Percentiles rank a stretch among this genome's conserved stretches.
Evolutionary conservation across 495 filamentous ascomycete genomes (phyloP).

Genomic region (Cudoniella acicularis): DNA sequence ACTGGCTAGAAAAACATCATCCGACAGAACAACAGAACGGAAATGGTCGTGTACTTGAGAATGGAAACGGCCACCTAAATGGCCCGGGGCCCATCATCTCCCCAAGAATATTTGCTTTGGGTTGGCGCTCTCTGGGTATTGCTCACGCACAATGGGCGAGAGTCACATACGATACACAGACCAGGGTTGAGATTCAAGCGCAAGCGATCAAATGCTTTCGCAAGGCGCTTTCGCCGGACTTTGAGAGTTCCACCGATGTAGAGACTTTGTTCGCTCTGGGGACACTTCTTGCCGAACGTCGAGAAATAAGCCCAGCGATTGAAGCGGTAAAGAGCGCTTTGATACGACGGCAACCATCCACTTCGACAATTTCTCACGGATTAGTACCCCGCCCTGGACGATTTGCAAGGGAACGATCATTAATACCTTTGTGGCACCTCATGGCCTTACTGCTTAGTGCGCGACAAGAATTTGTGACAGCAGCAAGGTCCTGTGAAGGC

Average conservation of each 20-base stretch:
- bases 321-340: slow-evolving; percentile 63
- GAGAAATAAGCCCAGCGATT: slow-evolving; percentile 73
- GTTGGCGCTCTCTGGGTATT: slow-evolving; percentile 79
- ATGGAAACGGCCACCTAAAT: slow-evolving; percentile 31
- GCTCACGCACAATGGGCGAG: slow-evolving; percentile 82
- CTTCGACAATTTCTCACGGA: slow-evolving; percentile 24
- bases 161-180: slow-evolving; percentile 67
- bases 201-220: slow-evolving; percentile 71
- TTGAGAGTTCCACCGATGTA: slow-evolving; percentile 56
- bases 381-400: slow-evolving; percentile 37
- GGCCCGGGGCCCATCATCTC: slow-evolving; percentile 7
- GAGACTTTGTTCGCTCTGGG: slow-evolving; percentile 78
- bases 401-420: slow-evolving; percentile 44
- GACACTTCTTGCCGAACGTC: slow-evolving; percentile 72
- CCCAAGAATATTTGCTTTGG: slow-evolving; percentile 52
- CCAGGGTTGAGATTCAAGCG: slow-evolving; percentile 62
- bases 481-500: slow-evolving; percentile 76
- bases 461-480: slow-evolving; percentile 76
- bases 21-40: slow-evolving; percentile 31
- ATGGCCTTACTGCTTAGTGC: slow-evolving; percentile 82
- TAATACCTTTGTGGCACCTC: slow-evolving; percentile 79
- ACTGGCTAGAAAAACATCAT: slow-evolving; percentile 52
- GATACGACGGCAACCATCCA: slow-evolving; percentile 20
- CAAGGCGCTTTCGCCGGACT: slow-evolving; percentile 62
- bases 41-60: slow-evolving; percentile 26